A percentile compares a stretch with the other conserved stretches of the same genome.
Conservation (phyloP, 495 filamentous ascomycete species). For the Echria macrotheca region DNA sequence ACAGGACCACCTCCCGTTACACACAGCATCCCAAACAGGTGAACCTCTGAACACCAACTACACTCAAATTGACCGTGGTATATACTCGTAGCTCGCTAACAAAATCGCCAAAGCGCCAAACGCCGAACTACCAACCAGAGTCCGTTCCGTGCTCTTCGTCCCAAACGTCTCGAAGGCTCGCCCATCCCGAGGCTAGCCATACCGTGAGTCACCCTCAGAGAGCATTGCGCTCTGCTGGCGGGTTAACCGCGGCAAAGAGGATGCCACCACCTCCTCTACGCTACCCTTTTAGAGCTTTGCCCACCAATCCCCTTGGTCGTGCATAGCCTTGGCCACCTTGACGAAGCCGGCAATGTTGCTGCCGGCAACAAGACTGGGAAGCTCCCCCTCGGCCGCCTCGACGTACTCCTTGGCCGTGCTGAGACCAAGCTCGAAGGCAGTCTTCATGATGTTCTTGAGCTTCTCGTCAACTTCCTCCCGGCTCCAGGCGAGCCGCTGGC, state of each 20-base stretch:
- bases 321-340: conserved; percentile 93
- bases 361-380: conserved; percentile 86
- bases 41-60: too few species aligned
- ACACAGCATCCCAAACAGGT: too few species aligned
- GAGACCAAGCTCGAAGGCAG: conserved; percentile 87
- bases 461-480: conserved; percentile 84
- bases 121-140: conserved; percentile 4
- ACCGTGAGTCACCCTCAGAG: too few species aligned
- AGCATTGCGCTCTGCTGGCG: background rate
- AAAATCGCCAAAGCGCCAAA: conserved; percentile 7
- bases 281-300: conserved; percentile 17
- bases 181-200: too few species aligned
- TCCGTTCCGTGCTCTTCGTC: background rate
- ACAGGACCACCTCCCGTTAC: too few species aligned
- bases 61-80: too few species aligned
- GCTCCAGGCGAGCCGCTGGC: conserved; percentile 75
- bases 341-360: conserved; percentile 96
- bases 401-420: conserved; percentile 86
- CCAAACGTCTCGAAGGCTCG: too few species aligned
- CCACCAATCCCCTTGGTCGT: conserved; percentile 98
- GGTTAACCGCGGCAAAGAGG: background rate
- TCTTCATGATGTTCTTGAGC: conserved; percentile 91
- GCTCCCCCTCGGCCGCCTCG: conserved; percentile 67
- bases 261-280: too few species aligned
- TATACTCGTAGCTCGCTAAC: conserved; percentile 8